Percentiles rank a stretch among this genome's conserved stretches.
phyloP scores from a whole-genome alignment of 768 basidiomycete species.

The Cystofilobasidium ferigula region DNA sequence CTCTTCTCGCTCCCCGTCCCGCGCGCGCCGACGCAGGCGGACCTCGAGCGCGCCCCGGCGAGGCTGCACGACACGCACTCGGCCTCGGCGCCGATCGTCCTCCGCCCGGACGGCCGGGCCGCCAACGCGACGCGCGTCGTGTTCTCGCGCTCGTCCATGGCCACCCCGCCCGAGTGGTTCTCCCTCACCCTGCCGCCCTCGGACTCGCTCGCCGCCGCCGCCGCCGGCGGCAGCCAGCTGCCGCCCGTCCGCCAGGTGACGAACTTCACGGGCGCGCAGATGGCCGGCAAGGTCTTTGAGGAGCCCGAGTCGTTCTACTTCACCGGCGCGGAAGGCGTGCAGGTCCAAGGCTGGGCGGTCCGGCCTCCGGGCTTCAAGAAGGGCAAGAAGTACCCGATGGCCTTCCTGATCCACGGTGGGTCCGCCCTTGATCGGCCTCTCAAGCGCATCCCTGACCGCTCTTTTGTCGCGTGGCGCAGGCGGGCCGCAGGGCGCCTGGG shows the following conservation, averaged over 20 bases:
- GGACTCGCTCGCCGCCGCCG: conserved; percentile 40
- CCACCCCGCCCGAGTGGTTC: conserved; percentile 10
- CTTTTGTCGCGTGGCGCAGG: neutral
- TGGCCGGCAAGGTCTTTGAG: conserved; percentile 49
- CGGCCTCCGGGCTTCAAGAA: conserved; percentile 67
- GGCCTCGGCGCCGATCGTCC: neutral
- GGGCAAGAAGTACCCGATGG: conserved; percentile 36
- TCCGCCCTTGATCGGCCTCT: conserved; percentile 43
- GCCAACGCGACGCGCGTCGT: neutral
- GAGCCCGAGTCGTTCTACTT: conserved; percentile 79
- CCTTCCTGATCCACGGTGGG: conserved; percentile 66
- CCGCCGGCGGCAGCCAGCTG: no score
- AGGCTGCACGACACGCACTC: conserved; percentile 3
- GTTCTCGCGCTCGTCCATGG: conserved; percentile 16
- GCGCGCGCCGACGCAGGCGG: neutral
- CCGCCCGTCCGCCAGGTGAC: conserved; percentile 49
- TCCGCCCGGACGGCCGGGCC: neutral
- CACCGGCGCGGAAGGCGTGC: conserved; percentile 60
- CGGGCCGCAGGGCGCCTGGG: conserved; percentile 55
- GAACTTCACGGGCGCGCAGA: conserved; percentile 47
- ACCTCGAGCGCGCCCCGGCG: neutral
- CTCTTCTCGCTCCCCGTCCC: conserved; percentile 11
- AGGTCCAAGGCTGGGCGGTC: conserved; percentile 74
- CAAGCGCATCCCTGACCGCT: conserved; percentile 33
- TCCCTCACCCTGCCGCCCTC: neutral